Base-by-base conservation (phyloP, 345 rosid genomes). In the Conringia planisiliqua region DNA sequence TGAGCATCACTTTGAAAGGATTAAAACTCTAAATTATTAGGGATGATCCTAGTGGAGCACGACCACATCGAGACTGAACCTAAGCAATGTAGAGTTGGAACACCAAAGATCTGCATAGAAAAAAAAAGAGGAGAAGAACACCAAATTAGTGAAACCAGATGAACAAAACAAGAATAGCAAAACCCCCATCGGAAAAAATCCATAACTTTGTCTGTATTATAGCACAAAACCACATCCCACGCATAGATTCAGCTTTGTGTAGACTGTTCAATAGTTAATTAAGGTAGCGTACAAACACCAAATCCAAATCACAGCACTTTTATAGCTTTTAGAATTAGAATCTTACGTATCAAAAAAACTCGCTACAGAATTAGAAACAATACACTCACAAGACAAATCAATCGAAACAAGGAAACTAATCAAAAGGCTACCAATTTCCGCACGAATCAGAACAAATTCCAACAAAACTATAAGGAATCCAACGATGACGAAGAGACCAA, bases 1-100 rank as follows among this genome's bases (percentile, higher is more conserved):
- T 54, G 79, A 83, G 73, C 98, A 93, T 93, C 81, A 74, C 79
- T 55, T 54, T 48, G 63, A 50, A 38, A 40, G 9, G 16, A 16
- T 32, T 3, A 63, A 6, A 79, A 82, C 60, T 73, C 73, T 78
- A 40, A 40, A 43, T 69, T 66, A 24, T 50, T 78, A 30, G 52
- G 54, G 39, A 40, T 66, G 40, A 77, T 71, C 46, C 76, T 66
- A 35, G 10, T 11, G 6, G 40, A 52, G 69, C 3, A 43, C 14
- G 60, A 69, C 65, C 70, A 76, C 76, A 77, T 77, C 10, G 72
- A 65, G 67, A 71, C 72, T 36, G 48, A 58, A 3, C 29, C 54
- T 27, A 22, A 22, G 24, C 24, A 1, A 22, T 22, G 24, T 22
- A 0, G 50, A 30, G 6, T 42, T 26, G 0, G 32, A 55, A 17